These are phyloP conservation scores for Phytophthora sp. DNA, from an alignment of 352 stramenopile genomes.

Conservation along the genomic window DNA sequence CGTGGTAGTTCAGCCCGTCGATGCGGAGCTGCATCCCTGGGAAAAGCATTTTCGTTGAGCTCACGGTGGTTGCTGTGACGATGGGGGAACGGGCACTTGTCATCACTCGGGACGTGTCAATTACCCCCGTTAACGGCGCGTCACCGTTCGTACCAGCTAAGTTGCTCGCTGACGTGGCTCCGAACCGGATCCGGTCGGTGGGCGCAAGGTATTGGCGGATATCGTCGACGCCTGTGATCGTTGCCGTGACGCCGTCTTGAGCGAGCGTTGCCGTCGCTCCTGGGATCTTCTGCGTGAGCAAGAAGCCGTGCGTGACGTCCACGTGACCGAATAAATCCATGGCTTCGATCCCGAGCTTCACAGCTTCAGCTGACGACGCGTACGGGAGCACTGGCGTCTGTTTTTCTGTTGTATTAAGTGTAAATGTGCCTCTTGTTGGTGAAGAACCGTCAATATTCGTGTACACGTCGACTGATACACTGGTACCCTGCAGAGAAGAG, in stretches of 20 bases:
- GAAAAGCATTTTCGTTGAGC: slow-evolving; percentile 64
- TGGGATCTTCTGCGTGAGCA: slow-evolving; percentile 63
- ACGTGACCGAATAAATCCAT: slow-evolving; percentile 81
- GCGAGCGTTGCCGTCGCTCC: slow-evolving; percentile 55
- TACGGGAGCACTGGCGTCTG: slow-evolving; percentile 63
- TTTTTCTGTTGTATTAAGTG: slow-evolving; percentile 42
- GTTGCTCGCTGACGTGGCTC: slow-evolving; percentile 40
- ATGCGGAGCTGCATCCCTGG: slow-evolving; percentile 89
- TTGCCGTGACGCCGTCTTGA: slow-evolving; percentile 57
- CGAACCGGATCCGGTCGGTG: slow-evolving; percentile 75
- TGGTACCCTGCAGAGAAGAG: slow-evolving; percentile 34
- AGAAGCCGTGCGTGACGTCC: slow-evolving; percentile 55
- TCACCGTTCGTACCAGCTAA: slow-evolving; percentile 73
- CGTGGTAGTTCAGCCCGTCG: slow-evolving; percentile 84
- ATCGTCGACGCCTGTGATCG: slow-evolving; percentile 56
- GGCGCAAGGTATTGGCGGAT: slow-evolving; percentile 71
- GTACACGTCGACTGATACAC: slow-evolving; percentile 56
- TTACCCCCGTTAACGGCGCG: slow-evolving; percentile 52
- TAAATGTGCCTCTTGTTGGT: slow-evolving; percentile 58
- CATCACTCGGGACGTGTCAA: slow-evolving; percentile 57
- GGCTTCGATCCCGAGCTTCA: slow-evolving; percentile 75
- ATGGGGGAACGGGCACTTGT: slow-evolving; percentile 56
- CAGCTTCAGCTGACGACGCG: slow-evolving; percentile 55
- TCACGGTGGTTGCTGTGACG: slow-evolving; percentile 31
- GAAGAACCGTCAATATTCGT: slow-evolving; percentile 55